Evolutionary conservation across 2,329 filamentous ascomycete genomes (phyloP).

Genomic region (Hypoxylon sp.): DNA sequence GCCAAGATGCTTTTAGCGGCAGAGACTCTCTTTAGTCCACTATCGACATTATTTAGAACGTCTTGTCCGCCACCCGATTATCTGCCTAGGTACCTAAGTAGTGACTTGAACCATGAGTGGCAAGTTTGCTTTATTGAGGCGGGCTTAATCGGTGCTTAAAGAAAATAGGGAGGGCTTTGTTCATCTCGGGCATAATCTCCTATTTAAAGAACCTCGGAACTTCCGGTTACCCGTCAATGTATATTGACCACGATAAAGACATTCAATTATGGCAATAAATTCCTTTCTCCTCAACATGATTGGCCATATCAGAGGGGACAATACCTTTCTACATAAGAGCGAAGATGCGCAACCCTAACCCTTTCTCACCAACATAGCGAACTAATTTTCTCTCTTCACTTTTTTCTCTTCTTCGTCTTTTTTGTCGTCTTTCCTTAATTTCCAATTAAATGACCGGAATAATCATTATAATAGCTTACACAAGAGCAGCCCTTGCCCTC

Average conservation of each 20-base stretch:
- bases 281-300: not conserved
- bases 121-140: not conserved
- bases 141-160: not conserved
- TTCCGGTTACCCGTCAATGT: not conserved
- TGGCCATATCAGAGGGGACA: not conserved
- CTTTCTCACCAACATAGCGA: not conserved
- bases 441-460: not conserved
- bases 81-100: not conserved
- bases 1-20: too few relatives aligned
- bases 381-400: not conserved
- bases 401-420: not conserved
- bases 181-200: not conserved
- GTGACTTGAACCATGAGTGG: not conserved
- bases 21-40: too few relatives aligned
- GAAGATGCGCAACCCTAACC: too few relatives aligned
- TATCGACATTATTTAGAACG: not conserved
- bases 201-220: too few relatives aligned
- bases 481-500: conserved; percentile 1
- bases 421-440: not conserved
- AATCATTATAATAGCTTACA: conserved; percentile 5
- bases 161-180: not conserved
- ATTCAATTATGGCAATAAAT: too few relatives aligned
- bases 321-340: not conserved
- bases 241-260: not conserved
- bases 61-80: not conserved